Conservation (phyloP, 1,284 basidiomycete species). For the Tranzscheliella williamsii region DNA sequence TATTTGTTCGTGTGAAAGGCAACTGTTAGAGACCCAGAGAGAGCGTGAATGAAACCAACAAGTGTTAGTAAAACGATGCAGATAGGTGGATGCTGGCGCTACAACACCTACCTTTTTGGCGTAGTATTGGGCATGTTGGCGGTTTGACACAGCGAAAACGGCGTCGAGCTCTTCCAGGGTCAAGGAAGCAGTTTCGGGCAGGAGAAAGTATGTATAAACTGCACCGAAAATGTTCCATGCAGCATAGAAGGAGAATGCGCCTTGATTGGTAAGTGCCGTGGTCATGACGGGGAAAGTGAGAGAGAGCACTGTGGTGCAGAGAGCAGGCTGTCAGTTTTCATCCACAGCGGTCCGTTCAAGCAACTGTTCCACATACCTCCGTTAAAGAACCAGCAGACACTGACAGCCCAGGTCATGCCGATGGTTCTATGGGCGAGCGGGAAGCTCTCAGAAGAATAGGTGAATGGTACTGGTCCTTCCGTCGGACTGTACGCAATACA, state of each 20-base stretch:
- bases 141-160: slow-evolving; percentile 72
- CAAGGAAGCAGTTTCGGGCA: slow-evolving; percentile 78
- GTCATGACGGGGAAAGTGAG: slow-evolving; percentile 1
- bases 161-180: slow-evolving; percentile 73
- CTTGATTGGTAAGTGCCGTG: background rate
- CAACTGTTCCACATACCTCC: background rate
- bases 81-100: no score
- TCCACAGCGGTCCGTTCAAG: no score
- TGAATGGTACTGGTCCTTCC: slow-evolving; percentile 79
- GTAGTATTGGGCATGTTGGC: slow-evolving; percentile 23
- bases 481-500: slow-evolving; percentile 71
- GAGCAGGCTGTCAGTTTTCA: no score
- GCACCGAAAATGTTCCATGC: slow-evolving; percentile 29
- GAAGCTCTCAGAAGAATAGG: slow-evolving; percentile 64
- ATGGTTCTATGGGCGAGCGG: slow-evolving; percentile 1
- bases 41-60: no score
- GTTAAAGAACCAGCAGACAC: slow-evolving; percentile 2
- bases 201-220: slow-evolving; percentile 62
- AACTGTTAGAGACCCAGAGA: no score
- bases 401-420: slow-evolving; percentile 1
- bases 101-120: background rate
- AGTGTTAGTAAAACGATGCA: no score
- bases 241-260: slow-evolving; percentile 63
- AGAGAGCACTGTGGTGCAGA: background rate
- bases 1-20: background rate